Evolutionary conservation across 164 flowering plant genomes (phyloP).

Genomic region (Kalanchoe fedtschenkoi): DNA sequence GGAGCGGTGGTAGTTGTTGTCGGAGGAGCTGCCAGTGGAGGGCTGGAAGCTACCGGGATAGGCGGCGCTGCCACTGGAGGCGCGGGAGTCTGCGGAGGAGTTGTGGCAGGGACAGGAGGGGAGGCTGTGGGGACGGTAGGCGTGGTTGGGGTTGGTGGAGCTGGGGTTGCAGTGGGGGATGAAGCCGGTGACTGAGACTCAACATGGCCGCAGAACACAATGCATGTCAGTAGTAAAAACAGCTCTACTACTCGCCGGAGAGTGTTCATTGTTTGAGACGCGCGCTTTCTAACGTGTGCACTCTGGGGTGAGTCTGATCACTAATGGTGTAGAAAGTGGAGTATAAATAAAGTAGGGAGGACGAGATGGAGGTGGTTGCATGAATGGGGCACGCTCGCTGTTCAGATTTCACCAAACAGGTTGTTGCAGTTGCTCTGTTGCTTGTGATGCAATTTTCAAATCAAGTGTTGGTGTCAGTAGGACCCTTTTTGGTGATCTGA

Average conservation of each 20-base stretch:
- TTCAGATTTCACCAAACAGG: neutral
- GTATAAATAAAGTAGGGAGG: neutral
- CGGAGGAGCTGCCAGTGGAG: neutral
- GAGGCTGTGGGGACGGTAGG: neutral
- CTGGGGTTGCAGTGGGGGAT: neutral
- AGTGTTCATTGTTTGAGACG: neutral
- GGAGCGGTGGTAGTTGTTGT: neutral
- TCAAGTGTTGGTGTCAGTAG: neutral
- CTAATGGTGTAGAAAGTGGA: neutral
- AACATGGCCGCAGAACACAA: constrained; percentile 1
- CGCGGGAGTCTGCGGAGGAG: neutral
- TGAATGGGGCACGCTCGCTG: neutral
- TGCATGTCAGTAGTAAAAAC: neutral
- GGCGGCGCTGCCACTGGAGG: constrained; percentile 4
- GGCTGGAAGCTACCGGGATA: neutral
- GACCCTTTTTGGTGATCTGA: neutral
- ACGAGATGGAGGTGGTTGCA: no score
- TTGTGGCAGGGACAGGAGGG: neutral
- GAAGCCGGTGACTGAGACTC: neutral
- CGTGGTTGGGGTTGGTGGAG: neutral
- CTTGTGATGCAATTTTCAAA: neutral
- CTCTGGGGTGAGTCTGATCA: neutral
- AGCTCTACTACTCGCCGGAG: neutral
- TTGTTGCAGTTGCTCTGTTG: neutral
- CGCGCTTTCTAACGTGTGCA: no score